Conservation (phyloP, 1,284 basidiomycete genomes). For the Naganishia sp. region DNA sequence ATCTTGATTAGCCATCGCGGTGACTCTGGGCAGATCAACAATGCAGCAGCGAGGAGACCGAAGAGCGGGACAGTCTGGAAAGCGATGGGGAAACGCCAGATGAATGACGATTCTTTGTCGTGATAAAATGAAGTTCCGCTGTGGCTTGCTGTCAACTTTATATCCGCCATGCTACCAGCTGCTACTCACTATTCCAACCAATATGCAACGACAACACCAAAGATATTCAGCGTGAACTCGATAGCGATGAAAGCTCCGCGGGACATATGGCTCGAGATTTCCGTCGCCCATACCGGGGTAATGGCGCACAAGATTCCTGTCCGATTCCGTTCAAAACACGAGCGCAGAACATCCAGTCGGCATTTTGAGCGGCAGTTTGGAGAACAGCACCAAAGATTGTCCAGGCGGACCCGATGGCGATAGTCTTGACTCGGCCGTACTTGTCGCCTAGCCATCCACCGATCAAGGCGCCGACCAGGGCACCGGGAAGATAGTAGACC, state of each 20-base stretch:
- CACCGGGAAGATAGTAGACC: conserved; percentile 43
- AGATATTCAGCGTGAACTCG: conserved; percentile 38
- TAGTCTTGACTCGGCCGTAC: conserved; percentile 38
- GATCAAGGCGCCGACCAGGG: conserved; percentile 42
- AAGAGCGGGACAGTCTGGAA: conserved; percentile 40
- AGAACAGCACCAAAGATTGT: conserved; percentile 41
- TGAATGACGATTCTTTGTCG: conserved; percentile 4
- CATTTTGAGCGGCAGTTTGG: conserved; percentile 38
- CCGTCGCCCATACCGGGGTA: conserved; percentile 43
- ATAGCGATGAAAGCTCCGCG: conserved; percentile 42
- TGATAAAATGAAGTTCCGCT: conserved; percentile 34
- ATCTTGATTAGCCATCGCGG: conserved; percentile 43
- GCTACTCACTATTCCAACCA: conserved; percentile 35
- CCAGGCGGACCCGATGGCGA: conserved; percentile 34
- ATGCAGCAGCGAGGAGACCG: conserved; percentile 33
- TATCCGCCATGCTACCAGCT: conserved; percentile 30
- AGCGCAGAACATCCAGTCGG: conserved; percentile 38
- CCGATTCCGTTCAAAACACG: conserved; percentile 45
- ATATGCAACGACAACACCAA: conserved; percentile 39
- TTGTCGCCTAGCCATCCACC: conserved; percentile 41
- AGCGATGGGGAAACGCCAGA: conserved; percentile 32
- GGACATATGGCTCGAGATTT: conserved; percentile 41
- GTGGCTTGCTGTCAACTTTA: neutral
- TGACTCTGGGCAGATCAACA: conserved; percentile 41
- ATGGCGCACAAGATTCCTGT: conserved; percentile 45